Percentiles rank a stretch among this genome's conserved stretches.
These are phyloP conservation scores for Arachnopeziza araneosa DNA, from an alignment of 2,329 filamentous ascomycete genomes.

Conservation along the genomic window DNA sequence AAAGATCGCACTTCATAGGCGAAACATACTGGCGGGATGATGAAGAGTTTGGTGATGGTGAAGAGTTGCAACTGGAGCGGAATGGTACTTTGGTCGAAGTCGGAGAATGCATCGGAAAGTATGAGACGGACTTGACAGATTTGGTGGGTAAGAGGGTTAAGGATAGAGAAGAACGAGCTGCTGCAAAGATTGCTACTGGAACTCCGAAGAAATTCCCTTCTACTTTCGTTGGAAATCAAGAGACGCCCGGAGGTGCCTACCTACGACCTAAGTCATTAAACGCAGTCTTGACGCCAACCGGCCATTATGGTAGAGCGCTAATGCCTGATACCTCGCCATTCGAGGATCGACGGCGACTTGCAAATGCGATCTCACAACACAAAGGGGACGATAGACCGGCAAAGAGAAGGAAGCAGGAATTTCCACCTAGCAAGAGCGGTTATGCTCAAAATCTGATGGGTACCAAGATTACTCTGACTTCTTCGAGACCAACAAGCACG, in stretches of 20 bases:
- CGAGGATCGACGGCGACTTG: constrained; percentile 45
- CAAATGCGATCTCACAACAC: constrained; percentile 3
- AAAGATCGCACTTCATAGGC: constrained; percentile 72
- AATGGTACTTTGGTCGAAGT: constrained; percentile 76
- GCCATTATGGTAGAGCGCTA: constrained; percentile 55
- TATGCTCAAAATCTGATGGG: constrained; percentile 49
- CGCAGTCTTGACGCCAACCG: constrained; percentile 57
- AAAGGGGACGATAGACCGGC: constrained; percentile 29
- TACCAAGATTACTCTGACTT: constrained; percentile 36
- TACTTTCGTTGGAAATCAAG: constrained; percentile 13
- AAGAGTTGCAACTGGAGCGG: constrained; percentile 74
- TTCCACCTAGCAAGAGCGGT: constrained; percentile 40
- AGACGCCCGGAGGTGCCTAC: constrained; percentile 36
- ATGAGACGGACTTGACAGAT: constrained; percentile 71
- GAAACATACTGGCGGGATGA: constrained; percentile 75
- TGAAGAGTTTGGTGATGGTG: constrained; percentile 68
- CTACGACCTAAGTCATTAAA: constrained; percentile 54
- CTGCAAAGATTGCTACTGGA: constrained; percentile 29
- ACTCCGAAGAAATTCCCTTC: constrained; percentile 25
- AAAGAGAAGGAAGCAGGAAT: constrained; percentile 39
- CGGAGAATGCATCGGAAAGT: constrained; percentile 64
- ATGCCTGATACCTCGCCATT: constrained; percentile 58
- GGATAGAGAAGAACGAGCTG: constrained; percentile 45
- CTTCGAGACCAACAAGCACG: constrained; percentile 30
- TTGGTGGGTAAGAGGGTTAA: constrained; percentile 65